Base-by-base conservation (phyloP, 23 red algal species). In the Gracilaria domingensis region DNA sequence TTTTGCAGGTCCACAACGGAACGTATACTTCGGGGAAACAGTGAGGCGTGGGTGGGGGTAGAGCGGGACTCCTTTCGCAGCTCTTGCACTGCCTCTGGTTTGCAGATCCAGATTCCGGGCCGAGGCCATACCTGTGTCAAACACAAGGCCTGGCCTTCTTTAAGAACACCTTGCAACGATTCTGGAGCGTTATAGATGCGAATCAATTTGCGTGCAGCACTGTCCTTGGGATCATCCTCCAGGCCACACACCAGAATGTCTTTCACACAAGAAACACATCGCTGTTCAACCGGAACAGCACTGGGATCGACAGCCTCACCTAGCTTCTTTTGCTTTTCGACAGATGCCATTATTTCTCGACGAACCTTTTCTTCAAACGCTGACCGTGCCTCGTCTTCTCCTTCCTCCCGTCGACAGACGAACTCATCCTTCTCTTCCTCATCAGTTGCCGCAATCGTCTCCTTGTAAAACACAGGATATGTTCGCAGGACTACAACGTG, bases 401-500 rank as follows among this genome's bases (percentile, higher is more conserved):
- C 89, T 56, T 92, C 89, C 33, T 92, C 80, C 8, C 80, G 77
- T 17, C 77, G 47, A 51, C 26, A 92, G 21, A 58, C 28, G 38
- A 57, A 36, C 12, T 83, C 66, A 30, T 79, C 50, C 50, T 64
- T 53, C 7, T 67, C 87, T 26, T 90, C 71, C 35, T 48, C 72
- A 29, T 66, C 20, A 23, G 2, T 24, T 53, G 61, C 37, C 37
- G 49, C 40, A 33, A 79, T 53, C 4, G 47, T 92, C 36, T 92
- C 89, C 64, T 62, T 84, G 69, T 74, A 92, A 34, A 60, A 84
- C 4, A 92, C 66, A 9, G 89, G 89, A 65, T 92, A 92, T 29
- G 79, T 58, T 30, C 89, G 89, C 80, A 84, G 74, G 56, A 92
- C 36, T 3, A 92, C 89, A 38, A 84, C 89, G 5, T 44, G 42